Percentiles rank a stretch among this genome's conserved stretches.
phyloP scores from a whole-genome alignment of 345 rosid species.

The Punica granatum region DNA sequence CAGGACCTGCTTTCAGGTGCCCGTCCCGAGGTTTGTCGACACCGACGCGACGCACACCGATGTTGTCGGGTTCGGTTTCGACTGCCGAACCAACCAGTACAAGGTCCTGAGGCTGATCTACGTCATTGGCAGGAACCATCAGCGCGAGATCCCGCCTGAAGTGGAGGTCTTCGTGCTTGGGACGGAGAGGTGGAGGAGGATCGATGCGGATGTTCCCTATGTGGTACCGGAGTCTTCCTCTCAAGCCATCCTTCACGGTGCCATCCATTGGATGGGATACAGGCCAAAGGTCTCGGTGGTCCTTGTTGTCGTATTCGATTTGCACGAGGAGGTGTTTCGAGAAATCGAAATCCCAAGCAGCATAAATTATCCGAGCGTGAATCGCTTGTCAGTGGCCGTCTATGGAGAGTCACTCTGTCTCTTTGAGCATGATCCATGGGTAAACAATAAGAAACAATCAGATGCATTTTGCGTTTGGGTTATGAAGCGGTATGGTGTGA shows the following conservation, averaged over 20 bases:
- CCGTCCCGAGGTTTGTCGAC: not conserved
- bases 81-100: slow-evolving; percentile 9
- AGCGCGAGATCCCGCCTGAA: not conserved
- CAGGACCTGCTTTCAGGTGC: slow-evolving; percentile 7
- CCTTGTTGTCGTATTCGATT: slow-evolving; percentile 12
- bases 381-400: slow-evolving; percentile 13
- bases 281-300: slow-evolving; percentile 2
- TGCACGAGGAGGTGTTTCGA: slow-evolving; percentile 18
- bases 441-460: not conserved
- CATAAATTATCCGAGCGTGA: not conserved
- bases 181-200: slow-evolving; percentile 21
- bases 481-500: slow-evolving; percentile 15
- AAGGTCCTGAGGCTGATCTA: slow-evolving; percentile 28
- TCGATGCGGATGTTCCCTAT: slow-evolving; percentile 9
- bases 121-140: not conserved
- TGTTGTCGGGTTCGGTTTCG: slow-evolving; percentile 20
- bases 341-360: slow-evolving; percentile 23
- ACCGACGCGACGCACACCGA: not conserved
- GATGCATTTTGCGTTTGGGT: slow-evolving; percentile 25
- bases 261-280: slow-evolving; percentile 35
- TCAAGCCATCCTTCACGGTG: slow-evolving; percentile 19
- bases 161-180: slow-evolving; percentile 23
- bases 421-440: slow-evolving; percentile 13
- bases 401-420: slow-evolving; percentile 12
- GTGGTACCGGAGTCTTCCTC: slow-evolving; percentile 13